Conservation (phyloP, 352 stramenopile genomes). For the Pythium volutum region DNA sequence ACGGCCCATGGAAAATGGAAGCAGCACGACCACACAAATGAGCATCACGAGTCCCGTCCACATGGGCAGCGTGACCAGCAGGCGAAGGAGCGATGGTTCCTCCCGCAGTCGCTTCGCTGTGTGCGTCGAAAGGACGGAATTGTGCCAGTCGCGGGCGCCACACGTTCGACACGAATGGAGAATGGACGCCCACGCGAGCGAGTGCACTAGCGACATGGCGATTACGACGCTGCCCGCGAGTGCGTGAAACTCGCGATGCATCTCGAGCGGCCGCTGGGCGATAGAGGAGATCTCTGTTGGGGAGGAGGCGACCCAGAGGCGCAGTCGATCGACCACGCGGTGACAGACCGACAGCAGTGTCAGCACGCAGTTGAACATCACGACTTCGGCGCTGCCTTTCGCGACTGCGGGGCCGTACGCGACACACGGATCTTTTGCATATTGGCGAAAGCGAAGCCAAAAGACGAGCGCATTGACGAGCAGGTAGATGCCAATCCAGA, state of each 20-base stretch:
- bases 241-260: conserved; percentile 37
- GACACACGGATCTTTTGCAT: conserved; percentile 28
- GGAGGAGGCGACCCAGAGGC: not conserved
- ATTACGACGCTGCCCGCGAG: conserved; percentile 31
- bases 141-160: conserved; percentile 18
- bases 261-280: conserved; percentile 27
- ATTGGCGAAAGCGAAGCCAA: conserved; percentile 26
- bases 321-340: conserved; percentile 25
- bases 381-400: conserved; percentile 42
- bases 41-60: conserved; percentile 44
- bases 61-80: conserved; percentile 29
- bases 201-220: conserved; percentile 31
- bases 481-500: conserved; percentile 33
- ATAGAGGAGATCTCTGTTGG: not conserved
- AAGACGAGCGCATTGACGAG: conserved; percentile 26
- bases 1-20: conserved; percentile 26
- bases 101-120: conserved; percentile 20
- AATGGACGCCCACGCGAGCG: conserved; percentile 34
- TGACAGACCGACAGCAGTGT: conserved; percentile 37
- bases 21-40: conserved; percentile 21
- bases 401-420: conserved; percentile 29
- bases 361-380: conserved; percentile 35
- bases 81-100: not conserved
- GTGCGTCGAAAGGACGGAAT: conserved; percentile 22
- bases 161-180: conserved; percentile 19